phyloP scores from a whole-genome alignment of 2,329 filamentous ascomycete genomes.

The Sclerotinia trifoliorum region DNA sequence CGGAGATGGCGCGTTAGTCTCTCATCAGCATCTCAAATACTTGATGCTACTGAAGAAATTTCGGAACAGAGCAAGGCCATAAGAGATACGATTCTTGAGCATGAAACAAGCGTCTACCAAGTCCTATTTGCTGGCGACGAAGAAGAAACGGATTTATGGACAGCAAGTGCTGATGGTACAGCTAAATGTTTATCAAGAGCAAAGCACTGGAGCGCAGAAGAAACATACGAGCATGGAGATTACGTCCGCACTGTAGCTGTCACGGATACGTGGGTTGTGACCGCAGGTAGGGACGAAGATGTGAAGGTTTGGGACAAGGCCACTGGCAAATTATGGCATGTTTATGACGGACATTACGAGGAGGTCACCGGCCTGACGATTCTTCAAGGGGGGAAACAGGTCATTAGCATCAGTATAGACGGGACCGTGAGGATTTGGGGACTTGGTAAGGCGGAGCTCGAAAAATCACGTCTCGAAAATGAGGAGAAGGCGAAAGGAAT shows the following conservation, averaged over 20 bases:
- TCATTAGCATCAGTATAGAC: conserved; percentile 87
- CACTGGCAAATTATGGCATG: conserved; percentile 70
- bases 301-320: conserved; percentile 83
- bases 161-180: conserved; percentile 86
- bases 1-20: conserved; percentile 69
- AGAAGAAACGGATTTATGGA: conserved; percentile 74
- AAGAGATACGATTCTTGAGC: conserved; percentile 63
- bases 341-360: conserved; percentile 82
- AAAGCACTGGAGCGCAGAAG: conserved; percentile 68
- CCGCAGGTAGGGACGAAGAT: conserved; percentile 87
- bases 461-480: conserved; percentile 53
- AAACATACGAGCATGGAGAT: conserved; percentile 76
- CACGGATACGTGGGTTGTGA: conserved; percentile 75
- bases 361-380: conserved; percentile 82
- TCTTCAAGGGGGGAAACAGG: conserved; percentile 50
- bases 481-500: conserved; percentile 47
- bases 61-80: conserved; percentile 36
- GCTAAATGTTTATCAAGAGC: conserved; percentile 74
- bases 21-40: conserved; percentile 53
- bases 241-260: conserved; percentile 83
- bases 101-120: conserved; percentile 88
- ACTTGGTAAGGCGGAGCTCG: conserved; percentile 60
- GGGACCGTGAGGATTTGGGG: conserved; percentile 85
- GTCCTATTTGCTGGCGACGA: conserved; percentile 67
- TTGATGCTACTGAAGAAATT: conserved; percentile 42